Base-by-base conservation (phyloP, 2,329 filamentous ascomycete species). In the Pyrenophora teres region DNA sequence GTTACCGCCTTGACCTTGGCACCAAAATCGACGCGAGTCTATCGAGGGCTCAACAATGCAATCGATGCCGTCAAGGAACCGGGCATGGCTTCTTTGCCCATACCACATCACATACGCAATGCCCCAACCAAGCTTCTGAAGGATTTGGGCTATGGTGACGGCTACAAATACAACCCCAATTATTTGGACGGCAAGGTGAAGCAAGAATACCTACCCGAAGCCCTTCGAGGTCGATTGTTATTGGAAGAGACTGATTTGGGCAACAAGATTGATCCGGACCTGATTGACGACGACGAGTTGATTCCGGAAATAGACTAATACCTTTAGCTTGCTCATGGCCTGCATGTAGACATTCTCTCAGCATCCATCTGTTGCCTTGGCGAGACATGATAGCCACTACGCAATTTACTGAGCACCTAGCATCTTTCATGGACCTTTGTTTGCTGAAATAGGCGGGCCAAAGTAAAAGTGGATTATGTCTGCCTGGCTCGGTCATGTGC, bases 121-220 rank as follows among this genome's bases (percentile, higher is more conserved):
- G 94, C 94, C 7, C 93, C 94, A 0, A 97, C 94, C 1, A 83
- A 87, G 60, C 72, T 97, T 59, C 96, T 99, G 93, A 89, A 92
- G 65, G 93, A 97, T 62, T 77, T 97, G 60, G 93, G 91, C 0
- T 96, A 92, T 68, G 92, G 92, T 0, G 87, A 86, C 42, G 89
- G 92, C 70, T 99, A 99, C 75, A 97, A 97, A 74, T 97, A 99
- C 69, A 96, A 96, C 62, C 94, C 94, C 0, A 90, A 96, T 62
- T 99, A 93, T 67, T 76, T 83, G 43, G 85, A 92, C 54, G 94
- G 94, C 0, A 84, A 78, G 62, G 93, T 97, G 0, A 82, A 80
- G 57, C 94, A 99, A 76, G 88, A 92, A 19, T 99, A 97, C 74
- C 74, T 99, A n/a, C 94, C 94, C 0, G 87, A 90, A 9, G 83